Evolutionary conservation across 164 flowering plant genomes (phyloP), one percentile per base, ranked within the genome.

Genomic region (Liriodendron chinense): DNA sequence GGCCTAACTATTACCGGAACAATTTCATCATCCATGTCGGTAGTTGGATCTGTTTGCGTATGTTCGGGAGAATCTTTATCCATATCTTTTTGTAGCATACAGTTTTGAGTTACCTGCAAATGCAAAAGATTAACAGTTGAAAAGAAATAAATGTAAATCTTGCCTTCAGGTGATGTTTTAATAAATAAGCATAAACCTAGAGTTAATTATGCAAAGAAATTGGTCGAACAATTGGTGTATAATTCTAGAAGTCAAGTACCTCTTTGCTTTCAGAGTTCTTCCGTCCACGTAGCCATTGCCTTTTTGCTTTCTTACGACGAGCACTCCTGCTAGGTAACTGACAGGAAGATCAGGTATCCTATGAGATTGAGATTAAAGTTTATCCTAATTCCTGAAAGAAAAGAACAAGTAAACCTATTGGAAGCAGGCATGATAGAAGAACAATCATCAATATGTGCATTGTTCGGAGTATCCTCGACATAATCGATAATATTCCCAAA

Each of bases 311-410:
- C 78, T 94, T 92, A 23, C 98, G 90, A 26, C 96, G 84, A 72
- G 97, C 85, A 86, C 96, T 94, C 83, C 98, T 90, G 79, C 97
- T 90, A 63, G 94, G 91, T 12, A 75, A 7, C 98, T 91, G 85
- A 71, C 25, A 79, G 65, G 75, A 78, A 72, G 66, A 77, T 64
- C 26, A 56, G 18, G 34, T 62, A 69, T 47, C 62, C 1, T 7
- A 77, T 50, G 70, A 76, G 69, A 47, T 43, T 56, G n/a, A 81
- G 47, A 47, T 22, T 20, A 47, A 48, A 68, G 12, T 68, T 62
- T 26, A 47, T 47, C 24, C 59, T 12, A 3, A 43, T n/a, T 48
- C n/a, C 53, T 24, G 9, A 43, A 68, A 43, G 70, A 69, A n/a
- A 62, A 59, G 43, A 49, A 65, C 49, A 43, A 25, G 9, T 24